A percentile compares a stretch with the other conserved stretches of the same genome.
These are phyloP conservation scores for Pulveroboletus sp. DNA, from an alignment of 768 basidiomycete genomes.

Conservation along the genomic window DNA sequence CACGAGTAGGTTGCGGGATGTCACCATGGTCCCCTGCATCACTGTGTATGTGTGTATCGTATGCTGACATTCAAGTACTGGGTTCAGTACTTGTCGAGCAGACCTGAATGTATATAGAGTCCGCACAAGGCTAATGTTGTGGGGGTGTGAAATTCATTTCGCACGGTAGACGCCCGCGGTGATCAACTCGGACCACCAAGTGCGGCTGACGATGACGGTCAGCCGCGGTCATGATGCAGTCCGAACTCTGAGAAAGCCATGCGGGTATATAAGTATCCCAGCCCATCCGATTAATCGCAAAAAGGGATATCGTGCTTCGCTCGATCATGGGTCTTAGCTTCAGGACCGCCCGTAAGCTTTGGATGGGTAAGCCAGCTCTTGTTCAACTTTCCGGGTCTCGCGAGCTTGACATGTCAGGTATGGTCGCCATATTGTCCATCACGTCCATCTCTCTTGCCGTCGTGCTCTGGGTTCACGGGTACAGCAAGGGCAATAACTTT, in stretches of 20 bases:
- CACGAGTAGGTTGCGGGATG: conserved; percentile 10
- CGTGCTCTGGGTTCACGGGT: conserved; percentile 32
- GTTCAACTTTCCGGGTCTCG: background rate
- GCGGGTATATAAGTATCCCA: background rate
- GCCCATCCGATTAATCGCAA: background rate
- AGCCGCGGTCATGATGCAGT: conserved; percentile 8
- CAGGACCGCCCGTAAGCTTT: conserved; percentile 38
- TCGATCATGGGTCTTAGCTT: conserved; percentile 42
- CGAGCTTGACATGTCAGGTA: conserved; percentile 21
- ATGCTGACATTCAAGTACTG: too few relatives aligned
- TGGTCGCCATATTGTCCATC: conserved; percentile 34
- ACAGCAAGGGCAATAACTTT: conserved; percentile 33
- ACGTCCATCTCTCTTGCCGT: conserved; percentile 35
- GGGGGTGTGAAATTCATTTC: too few relatives aligned
- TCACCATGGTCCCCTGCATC: background rate
- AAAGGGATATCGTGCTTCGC: background rate
- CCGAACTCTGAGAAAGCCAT: background rate
- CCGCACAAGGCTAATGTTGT: too few relatives aligned
- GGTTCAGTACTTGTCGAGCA: background rate
- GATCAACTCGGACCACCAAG: too few relatives aligned
- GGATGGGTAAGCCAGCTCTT: conserved; percentile 32
- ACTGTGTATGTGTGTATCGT: background rate
- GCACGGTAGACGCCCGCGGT: too few relatives aligned
- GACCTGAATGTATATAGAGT: too few relatives aligned
- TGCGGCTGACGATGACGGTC: background rate